Base-by-base conservation (phyloP, 2,329 filamentous ascomycete species). In the Nigrospora oryzae region DNA sequence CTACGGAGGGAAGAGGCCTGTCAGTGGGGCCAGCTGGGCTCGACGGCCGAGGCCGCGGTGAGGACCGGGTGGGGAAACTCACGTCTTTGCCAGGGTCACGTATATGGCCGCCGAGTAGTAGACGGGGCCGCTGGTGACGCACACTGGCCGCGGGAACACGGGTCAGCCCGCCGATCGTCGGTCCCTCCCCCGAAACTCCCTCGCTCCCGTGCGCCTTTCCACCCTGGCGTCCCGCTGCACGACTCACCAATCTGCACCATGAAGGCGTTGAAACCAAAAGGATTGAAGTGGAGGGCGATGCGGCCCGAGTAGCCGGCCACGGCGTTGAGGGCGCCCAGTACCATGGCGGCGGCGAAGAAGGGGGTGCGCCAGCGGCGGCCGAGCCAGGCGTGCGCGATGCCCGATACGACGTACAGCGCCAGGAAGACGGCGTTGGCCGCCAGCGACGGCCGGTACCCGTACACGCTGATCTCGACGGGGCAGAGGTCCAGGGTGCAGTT, bases 51-150 rank as follows among this genome's bases (percentile, higher is more conserved):
- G 23, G 8, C 37, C 15, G 46, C 39, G 17, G 57, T 65, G 50
- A 44, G 23, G 11, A 15, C 30, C 14, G 11, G 23, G n/a, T 10
- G 23, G 12, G 19, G 12, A 12, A 19, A 55, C 58, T 48, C 43
- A 61, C 59, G 65, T 59, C 44, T 62, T 56, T n/a, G 64, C 64
- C 30, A 84, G 69, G 30, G 77, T 82, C 44, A 85, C 73, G 58
- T 86, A 86, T 56, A 86, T 79, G 47, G 78, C 79, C 0, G 81
- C 82, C 28, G 77, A 71, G 54, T 75, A 71, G 59, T 77, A 80
- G 44, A 77, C 74, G 11, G 73, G 73, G 0, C 65, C 71, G 38
- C 73, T 72, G 52, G 73, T 77, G 42, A 85, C 67, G 60, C 77
- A 81, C 48, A 76, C 73, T 78, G 41, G n/a, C 17, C 30, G 12